These are phyloP conservation scores for Inonotus obliquus DNA, from an alignment of 1,284 basidiomycete genomes.

Conservation along the genomic window DNA sequence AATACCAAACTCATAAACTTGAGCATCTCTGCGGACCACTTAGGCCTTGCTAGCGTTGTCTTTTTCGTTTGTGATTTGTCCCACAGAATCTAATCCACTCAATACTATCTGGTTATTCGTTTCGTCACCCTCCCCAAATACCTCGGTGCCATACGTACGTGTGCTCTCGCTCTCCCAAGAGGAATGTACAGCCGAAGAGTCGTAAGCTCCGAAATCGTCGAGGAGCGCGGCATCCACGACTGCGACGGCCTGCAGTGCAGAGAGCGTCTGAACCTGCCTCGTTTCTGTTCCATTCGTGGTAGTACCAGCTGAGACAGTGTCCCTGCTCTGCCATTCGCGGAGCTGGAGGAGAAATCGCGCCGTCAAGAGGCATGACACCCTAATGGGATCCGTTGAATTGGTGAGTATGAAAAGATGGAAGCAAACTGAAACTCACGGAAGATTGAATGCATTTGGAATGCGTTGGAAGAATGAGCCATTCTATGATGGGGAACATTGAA, in stretches of 20 bases:
- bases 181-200: neutral
- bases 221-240: neutral
- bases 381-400: neutral
- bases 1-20: no score
- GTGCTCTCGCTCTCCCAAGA: neutral
- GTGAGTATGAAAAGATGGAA: neutral
- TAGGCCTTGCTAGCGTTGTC: no score
- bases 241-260: neutral
- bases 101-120: neutral
- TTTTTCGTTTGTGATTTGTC: neutral
- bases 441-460: neutral
- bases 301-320: neutral
- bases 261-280: neutral
- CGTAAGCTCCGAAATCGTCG: neutral
- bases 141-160: neutral
- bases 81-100: neutral
- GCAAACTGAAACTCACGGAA: neutral
- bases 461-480: neutral
- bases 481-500: neutral
- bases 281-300: neutral
- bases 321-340: neutral
- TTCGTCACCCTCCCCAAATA: neutral
- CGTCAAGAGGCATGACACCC: neutral
- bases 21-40: no score
- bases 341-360: constrained; percentile 2